A percentile compares a stretch with the other conserved stretches of the same genome.
Evolutionary conservation across 352 stramenopile species (phyloP).

Genomic region (Phytophthora europaea): DNA sequence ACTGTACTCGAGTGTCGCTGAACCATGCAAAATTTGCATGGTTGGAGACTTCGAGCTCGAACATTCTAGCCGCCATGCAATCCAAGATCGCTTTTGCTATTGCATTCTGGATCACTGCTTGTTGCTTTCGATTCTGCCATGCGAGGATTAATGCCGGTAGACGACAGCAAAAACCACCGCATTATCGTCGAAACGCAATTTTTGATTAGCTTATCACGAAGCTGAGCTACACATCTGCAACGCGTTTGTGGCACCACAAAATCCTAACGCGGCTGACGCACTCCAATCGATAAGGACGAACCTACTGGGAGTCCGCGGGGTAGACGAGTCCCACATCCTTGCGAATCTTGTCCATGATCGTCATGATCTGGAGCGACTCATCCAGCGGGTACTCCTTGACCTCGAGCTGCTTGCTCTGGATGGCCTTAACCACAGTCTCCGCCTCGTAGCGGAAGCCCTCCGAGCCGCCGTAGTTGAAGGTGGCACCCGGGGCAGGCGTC

Average conservation of each 20-base stretch:
- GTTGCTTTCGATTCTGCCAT: no score
- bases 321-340: constrained; percentile 62
- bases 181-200: background rate
- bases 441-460: constrained; percentile 81
- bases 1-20: constrained; percentile 63
- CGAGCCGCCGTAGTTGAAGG: constrained; percentile 68
- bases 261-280: background rate
- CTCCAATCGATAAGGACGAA: background rate
- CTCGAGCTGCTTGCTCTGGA: constrained; percentile 61
- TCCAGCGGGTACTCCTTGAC: constrained; percentile 53
- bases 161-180: no score
- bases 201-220: background rate
- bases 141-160: background rate
- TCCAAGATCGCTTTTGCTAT: no score
- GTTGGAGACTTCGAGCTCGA: background rate
- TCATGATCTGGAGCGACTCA: constrained; percentile 64
- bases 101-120: no score
- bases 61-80: no score
- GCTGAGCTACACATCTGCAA: background rate
- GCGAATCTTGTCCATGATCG: constrained; percentile 72
- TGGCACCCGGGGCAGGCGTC: constrained; percentile 39
- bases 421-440: constrained; percentile 64
- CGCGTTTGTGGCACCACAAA: background rate
- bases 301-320: constrained; percentile 31
- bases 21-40: constrained; percentile 40